Evolutionary conservation across 73 alveolate genomes (phyloP), one percentile per base, ranked within the genome.

Genomic region (Paramecium tetraurelia): DNA sequence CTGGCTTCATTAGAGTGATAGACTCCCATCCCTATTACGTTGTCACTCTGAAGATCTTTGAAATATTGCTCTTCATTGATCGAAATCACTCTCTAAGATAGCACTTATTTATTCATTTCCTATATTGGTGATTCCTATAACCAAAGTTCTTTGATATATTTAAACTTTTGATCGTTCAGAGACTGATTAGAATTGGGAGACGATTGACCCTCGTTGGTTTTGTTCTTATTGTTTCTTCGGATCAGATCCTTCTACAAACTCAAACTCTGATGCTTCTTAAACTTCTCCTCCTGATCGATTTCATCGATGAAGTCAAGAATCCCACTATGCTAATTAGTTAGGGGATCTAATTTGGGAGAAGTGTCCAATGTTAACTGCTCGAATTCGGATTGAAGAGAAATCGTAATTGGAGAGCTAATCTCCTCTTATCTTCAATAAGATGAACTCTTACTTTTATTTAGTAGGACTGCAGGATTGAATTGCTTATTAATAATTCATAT

Each of bases 61-160:
- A 72, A 72, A n/a, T 72, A 72, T 38, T 72, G 29, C 35, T 72
- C 59, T 43, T 72, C 86, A 72, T 72, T 72, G 36, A 72, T 35
- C 16, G 86, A 40, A 29, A 72, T 72, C 40, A 72, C 86, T 36
- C 63, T 31, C 35, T 72, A 38, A n/a, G 86, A 72, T 36, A 72
- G 86, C 35, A 33, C 59, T 40, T 72, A 20, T 21, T 38, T 31
- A 72, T 72, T 72, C 8, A 21, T 20, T n/a, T 33, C 86, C 18
- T 72, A 72, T 14, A 40, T 38, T 11, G 86, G 86, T 14, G 69
- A 72, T 36, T 72, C 86, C 33, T 72, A 20, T 12, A 36, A 40
- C 90, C 90, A 80, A 14, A 80, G 90, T 21, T 80, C 90, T 46
- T 80, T 80, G 20, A 80, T 80, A 46, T 44, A 80, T 80, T 80